phyloP scores from a whole-genome alignment of 257 asterid species.

The Haberlea rhodopensis region DNA sequence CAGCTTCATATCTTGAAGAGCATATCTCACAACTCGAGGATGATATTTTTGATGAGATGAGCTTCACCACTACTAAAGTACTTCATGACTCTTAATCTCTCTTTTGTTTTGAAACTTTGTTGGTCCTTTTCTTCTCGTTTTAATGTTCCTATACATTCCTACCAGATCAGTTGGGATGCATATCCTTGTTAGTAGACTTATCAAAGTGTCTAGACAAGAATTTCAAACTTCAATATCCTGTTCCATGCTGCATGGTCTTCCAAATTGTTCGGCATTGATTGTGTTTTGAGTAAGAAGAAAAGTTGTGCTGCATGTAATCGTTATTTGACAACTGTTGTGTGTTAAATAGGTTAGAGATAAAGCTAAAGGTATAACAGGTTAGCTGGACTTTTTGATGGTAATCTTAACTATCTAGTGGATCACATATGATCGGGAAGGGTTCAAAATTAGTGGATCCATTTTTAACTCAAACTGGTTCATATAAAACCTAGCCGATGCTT shows the following conservation, averaged over 20 bases:
- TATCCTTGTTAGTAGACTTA: neutral
- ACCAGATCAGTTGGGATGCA: no score
- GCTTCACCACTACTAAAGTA: no score
- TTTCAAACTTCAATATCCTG: neutral
- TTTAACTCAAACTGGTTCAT: neutral
- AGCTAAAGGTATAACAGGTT: neutral
- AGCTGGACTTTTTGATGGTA: neutral
- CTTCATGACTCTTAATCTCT: no score
- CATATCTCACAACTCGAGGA: no score
- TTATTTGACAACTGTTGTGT: neutral
- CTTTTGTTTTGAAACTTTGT: no score
- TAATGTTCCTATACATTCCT: no score
- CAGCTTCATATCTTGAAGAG: no score
- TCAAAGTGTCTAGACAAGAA: neutral
- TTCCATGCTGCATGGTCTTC: neutral
- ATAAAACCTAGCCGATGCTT: neutral
- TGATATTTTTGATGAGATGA: no score
- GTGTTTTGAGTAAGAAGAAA: neutral
- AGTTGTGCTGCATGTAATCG: neutral
- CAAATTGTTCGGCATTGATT: neutral
- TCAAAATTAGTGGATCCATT: neutral
- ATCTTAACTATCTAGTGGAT: neutral
- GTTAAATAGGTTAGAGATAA: neutral
- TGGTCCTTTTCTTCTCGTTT: no score
- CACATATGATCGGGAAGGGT: neutral